Conservation (phyloP, 257 asterid genomes). For the Solanum dulcamara region DNA sequence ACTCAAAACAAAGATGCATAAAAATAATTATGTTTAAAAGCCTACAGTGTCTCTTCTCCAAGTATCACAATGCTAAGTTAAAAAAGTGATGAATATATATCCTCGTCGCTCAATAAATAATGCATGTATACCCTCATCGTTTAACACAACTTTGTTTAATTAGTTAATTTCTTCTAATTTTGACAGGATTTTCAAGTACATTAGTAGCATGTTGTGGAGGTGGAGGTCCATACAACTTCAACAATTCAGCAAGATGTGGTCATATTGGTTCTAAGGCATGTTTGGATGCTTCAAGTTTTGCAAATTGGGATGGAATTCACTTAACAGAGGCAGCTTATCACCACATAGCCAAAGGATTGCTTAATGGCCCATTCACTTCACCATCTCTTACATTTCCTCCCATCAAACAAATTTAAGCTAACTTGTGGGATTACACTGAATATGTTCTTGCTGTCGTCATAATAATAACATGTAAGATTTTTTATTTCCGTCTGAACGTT, state of each 20-base stretch:
- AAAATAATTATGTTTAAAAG: no score
- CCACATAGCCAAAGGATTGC: slow-evolving; percentile 35
- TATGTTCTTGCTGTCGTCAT: neutral
- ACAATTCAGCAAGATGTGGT: slow-evolving; percentile 70
- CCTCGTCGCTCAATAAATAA: neutral
- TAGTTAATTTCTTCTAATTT: neutral
- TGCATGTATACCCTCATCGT: neutral
- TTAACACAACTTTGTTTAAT: neutral
- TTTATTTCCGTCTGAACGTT: neutral
- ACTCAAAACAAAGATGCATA: neutral
- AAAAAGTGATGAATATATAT: neutral
- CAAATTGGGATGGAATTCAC: slow-evolving; percentile 75
- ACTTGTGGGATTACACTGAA: neutral
- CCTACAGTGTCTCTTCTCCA: no score
- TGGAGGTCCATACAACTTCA: slow-evolving; percentile 79
- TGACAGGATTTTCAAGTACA: slow-evolving; percentile 36
- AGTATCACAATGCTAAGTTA: no score
- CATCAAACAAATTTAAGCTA: neutral
- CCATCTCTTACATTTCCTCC: slow-evolving; percentile 47
- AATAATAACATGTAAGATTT: neutral
- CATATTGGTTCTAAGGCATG: slow-evolving; percentile 55
- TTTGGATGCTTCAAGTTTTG: slow-evolving; percentile 20
- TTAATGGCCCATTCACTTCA: slow-evolving; percentile 36
- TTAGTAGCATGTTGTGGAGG: slow-evolving; percentile 73
- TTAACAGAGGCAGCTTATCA: slow-evolving; percentile 64